A percentile compares a stretch with the other conserved stretches of the same genome.
phyloP scores from a whole-genome alignment of 2,329 filamentous ascomycete species.

The Pestalotiopsis sp. region DNA sequence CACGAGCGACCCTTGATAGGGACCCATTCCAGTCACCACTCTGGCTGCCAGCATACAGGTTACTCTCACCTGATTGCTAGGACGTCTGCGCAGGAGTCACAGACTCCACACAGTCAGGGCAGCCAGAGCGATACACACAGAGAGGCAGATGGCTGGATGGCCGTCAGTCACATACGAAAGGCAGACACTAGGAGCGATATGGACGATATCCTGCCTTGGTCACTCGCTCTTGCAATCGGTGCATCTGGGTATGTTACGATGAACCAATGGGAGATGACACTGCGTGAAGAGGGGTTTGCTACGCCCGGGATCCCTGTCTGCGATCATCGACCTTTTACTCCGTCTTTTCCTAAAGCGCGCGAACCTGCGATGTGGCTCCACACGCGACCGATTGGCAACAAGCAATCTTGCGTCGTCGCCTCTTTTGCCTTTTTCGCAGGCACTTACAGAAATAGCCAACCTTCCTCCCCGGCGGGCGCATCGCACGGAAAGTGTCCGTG shows the following conservation, averaged over 20 bases:
- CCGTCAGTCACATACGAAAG: not conserved
- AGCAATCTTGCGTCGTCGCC: not conserved
- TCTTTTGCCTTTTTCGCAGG: not conserved
- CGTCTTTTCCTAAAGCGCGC: not conserved
- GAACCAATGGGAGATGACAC: not conserved
- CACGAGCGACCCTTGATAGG: not conserved
- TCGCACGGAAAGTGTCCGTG: not conserved
- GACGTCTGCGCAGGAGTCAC: not conserved
- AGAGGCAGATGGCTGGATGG: not conserved
- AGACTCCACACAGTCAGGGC: not conserved
- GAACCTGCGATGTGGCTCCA: not conserved
- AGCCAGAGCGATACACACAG: not conserved
- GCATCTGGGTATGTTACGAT: not conserved
- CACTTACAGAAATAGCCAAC: not conserved
- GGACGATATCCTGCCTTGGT: not conserved
- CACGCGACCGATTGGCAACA: not conserved
- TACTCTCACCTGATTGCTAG: not conserved
- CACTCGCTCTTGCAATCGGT: not conserved
- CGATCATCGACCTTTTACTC: not conserved
- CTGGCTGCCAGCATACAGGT: not conserved
- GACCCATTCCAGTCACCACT: not conserved
- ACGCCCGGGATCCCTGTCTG: not conserved
- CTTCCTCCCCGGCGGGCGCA: not conserved
- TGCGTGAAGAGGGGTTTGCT: not conserved
- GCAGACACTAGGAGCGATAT: not conserved